Conservation (phyloP, 2,329 filamentous ascomycete species). For the Cladosporium sp. region DNA sequence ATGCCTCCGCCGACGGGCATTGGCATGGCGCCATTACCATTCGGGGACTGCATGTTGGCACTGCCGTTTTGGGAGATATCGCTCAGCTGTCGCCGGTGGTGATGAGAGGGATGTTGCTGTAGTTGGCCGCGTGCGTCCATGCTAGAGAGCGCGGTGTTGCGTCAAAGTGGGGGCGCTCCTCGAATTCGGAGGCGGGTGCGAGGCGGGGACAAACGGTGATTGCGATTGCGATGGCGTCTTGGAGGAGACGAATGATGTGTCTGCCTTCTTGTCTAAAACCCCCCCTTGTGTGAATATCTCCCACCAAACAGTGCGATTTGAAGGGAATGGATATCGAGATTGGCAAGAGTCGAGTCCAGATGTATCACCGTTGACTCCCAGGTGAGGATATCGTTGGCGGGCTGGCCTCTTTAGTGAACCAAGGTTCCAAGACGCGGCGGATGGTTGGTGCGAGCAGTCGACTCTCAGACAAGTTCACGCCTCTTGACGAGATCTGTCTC, state of each 20-base stretch:
- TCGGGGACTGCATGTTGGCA: slow-evolving; percentile 10
- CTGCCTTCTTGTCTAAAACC: too few species aligned
- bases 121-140: slow-evolving; percentile 9
- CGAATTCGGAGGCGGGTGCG: slow-evolving; percentile 2
- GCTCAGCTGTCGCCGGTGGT: slow-evolving; percentile 7
- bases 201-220: neutral
- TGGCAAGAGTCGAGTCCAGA: too few species aligned
- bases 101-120: slow-evolving; percentile 7
- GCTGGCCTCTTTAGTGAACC: too few species aligned
- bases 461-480: too few species aligned
- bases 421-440: too few species aligned
- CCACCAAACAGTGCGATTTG: too few species aligned
- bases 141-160: neutral
- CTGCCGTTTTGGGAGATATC: slow-evolving; percentile 5
- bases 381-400: too few species aligned
- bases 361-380: too few species aligned
- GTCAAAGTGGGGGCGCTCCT: neutral
- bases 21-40: slow-evolving; percentile 25
- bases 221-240: neutral
- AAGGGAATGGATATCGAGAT: too few species aligned
- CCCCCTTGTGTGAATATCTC: too few species aligned
- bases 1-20: slow-evolving; percentile 22
- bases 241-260: neutral
- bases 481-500: too few species aligned
- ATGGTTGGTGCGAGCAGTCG: too few species aligned